phyloP scores from a whole-genome alignment of 192 early-diverging fungal species.

The Coemansia sp. region DNA sequence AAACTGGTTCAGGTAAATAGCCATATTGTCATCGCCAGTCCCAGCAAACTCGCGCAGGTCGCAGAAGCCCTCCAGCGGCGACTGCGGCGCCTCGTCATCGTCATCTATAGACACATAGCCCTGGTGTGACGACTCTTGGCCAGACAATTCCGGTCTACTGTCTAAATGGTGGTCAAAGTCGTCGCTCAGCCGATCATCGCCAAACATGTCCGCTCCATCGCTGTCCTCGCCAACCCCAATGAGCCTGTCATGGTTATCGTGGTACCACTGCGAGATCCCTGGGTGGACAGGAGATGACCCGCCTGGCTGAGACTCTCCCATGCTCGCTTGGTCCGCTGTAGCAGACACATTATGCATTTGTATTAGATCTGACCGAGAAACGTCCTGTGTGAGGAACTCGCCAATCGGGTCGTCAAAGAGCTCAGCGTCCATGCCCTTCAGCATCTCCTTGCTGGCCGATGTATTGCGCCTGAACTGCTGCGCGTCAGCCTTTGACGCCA shows the following conservation, averaged over 20 bases:
- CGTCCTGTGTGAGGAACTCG: conserved; percentile 35
- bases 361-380: background rate
- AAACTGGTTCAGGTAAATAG: conserved; percentile 50
- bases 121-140: background rate
- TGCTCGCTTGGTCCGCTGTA: background rate
- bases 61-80: conserved; percentile 55
- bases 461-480: background rate
- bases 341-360: background rate
- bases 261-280: conserved; percentile 51
- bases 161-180: background rate
- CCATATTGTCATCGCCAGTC: conserved; percentile 11
- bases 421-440: conserved; percentile 15
- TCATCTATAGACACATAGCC: background rate
- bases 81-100: conserved; percentile 12
- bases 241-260: conserved; percentile 7
- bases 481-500: background rate
- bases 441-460: conserved; percentile 3
- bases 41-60: conserved; percentile 21
- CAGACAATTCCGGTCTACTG: background rate
- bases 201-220: conserved; percentile 7
- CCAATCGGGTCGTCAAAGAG: conserved; percentile 46
- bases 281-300: conserved; percentile 2
- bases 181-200: background rate
- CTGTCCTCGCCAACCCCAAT: background rate
- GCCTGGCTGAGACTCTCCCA: background rate